Conservation (phyloP, 805 yeast species). For the Groenewaldozyma tartarivorans region DNA sequence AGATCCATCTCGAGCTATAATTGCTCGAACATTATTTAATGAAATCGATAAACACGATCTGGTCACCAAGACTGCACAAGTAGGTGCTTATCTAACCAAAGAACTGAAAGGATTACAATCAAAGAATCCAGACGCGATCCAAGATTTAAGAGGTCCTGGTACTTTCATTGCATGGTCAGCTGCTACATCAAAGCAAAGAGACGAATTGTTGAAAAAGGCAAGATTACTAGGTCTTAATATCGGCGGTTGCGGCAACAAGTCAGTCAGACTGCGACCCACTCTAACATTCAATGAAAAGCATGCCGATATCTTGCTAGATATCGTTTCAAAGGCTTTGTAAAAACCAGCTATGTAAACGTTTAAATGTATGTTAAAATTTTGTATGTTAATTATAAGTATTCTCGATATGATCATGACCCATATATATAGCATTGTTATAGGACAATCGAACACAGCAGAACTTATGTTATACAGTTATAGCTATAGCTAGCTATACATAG, state of each 20-base stretch:
- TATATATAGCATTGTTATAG: too few species aligned
- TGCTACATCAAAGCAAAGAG: constrained; percentile 45
- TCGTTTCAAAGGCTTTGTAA: constrained; percentile 28
- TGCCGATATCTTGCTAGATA: constrained; percentile 53
- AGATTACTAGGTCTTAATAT: constrained; percentile 62
- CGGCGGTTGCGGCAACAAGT: constrained; percentile 76
- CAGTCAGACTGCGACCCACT: constrained; percentile 76
- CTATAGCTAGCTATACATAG: too few species aligned
- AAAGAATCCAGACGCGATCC: constrained; percentile 36
- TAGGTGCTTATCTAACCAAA: constrained; percentile 57
- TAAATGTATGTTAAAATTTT: too few species aligned
- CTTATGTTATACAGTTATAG: too few species aligned
- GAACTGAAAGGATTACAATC: constrained; percentile 37
- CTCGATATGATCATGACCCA: too few species aligned
- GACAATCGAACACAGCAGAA: too few species aligned
- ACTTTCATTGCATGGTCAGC: constrained; percentile 80
- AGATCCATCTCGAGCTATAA: constrained; percentile 71
- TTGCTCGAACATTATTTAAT: constrained; percentile 63
- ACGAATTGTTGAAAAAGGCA: constrained; percentile 50
- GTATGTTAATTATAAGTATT: too few species aligned
- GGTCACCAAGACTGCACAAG: constrained; percentile 43
- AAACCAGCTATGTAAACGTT: too few species aligned
- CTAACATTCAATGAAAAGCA: constrained; percentile 71
- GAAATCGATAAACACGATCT: constrained; percentile 57
- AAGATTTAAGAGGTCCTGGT: constrained; percentile 67